Evolutionary conservation across 805 yeast species (phyloP).

Genomic region (Candida krabiensis): DNA sequence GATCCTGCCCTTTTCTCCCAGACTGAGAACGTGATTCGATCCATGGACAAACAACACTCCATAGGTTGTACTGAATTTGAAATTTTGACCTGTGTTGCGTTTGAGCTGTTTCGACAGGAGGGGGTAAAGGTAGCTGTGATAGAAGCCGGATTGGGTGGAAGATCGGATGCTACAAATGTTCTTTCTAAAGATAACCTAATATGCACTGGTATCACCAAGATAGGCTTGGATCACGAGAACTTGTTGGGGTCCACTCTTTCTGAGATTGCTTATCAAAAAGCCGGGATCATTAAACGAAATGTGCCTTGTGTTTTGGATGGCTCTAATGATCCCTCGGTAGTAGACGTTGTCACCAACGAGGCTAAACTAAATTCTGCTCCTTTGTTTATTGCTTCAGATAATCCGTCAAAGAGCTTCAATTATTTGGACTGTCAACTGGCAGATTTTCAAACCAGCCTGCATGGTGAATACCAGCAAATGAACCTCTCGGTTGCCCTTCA

Average conservation of each 20-base stretch:
- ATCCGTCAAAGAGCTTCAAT: conserved; percentile 4
- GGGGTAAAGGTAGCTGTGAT: conserved; percentile 73
- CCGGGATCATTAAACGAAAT: conserved; percentile 72
- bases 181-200: conserved; percentile 43
- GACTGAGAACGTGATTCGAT: conserved; percentile 43
- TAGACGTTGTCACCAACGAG: conserved; percentile 42
- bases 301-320: conserved; percentile 74
- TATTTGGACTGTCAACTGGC: conserved; percentile 6
- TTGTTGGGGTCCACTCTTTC: conserved; percentile 66
- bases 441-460: conserved; percentile 49
- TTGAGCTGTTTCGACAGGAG: conserved; percentile 62
- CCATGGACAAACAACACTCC: conserved; percentile 36
- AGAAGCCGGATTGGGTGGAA: conserved; percentile 96
- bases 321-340: conserved; percentile 52
- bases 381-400: conserved; percentile 9
- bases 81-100: conserved; percentile 79
- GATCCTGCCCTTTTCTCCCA: conserved; percentile 42
- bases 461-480: conserved; percentile 70
- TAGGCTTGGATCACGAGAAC: conserved; percentile 82
- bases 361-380: conserved; percentile 38
- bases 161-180: conserved; percentile 86
- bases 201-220: conserved; percentile 75
- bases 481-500: conserved; percentile 70
- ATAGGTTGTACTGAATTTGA: conserved; percentile 89
- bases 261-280: conserved; percentile 76